Evolutionary conservation across 2,329 filamentous ascomycete genomes (phyloP), one percentile per base, ranked within the genome.

Genomic region (Trichoderma simmonsii): DNA sequence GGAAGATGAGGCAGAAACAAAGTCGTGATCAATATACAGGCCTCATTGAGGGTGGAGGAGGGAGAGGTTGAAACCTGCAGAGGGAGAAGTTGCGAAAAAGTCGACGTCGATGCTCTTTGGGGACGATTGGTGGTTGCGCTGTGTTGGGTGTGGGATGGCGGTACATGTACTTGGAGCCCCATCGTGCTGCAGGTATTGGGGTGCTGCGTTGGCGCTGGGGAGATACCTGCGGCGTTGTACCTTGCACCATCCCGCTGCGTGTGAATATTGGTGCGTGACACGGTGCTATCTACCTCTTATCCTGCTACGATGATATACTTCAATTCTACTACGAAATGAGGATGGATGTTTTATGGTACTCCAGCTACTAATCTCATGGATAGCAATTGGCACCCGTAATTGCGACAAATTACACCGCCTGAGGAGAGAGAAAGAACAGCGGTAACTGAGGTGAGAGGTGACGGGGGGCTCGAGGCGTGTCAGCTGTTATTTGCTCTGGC

Each of bases 21-120:
- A 79, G 75, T 75, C 77, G 66, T 43, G 74, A 77, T 81, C 78
- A 81, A 80, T 80, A 80, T 79, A 81, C 78, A 81, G 76, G 80
- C 79, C 78, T 78, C 80, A 81, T 80, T 74, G 75, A 75, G 71
- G 75, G 76, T 72, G 74, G 74, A 30, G 63, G 63, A 73, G 56
- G 67, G 73, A 65, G 72, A 71, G 68, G 69, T 57, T 70, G 71
- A 75, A 76, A 24, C 75, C 77, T 76, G 75, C 78, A 77, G 77
- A 76, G 77, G 75, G 68, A 77, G 74, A 77, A 74, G 75, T 43
- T 72, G 64, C 57, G 24, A 68, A 63, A 68, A 59, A 39, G 36
- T 39, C 30, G 54, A 51, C 34, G 60, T 54, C 24, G 66, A 62
- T 26, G 60, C 57, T 43, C 67, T 18, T 57, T 39, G 28, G 57